Evolutionary conservation across 192 early-diverging fungal genomes (phyloP), one percentile per base, ranked within the genome.

Genomic region (Mortierella claussenii): DNA sequence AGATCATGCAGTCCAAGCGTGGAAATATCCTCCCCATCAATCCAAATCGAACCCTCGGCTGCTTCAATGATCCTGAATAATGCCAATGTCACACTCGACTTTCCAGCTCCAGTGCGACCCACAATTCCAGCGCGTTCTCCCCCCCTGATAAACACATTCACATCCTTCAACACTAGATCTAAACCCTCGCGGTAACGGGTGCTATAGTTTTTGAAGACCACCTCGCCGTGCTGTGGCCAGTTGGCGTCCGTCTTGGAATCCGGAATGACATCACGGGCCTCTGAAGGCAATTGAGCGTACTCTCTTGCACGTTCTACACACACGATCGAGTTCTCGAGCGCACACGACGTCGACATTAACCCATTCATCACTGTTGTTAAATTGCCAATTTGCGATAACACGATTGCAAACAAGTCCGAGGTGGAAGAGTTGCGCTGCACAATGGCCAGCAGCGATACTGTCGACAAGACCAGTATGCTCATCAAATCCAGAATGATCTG

Each of bases 241-340:
- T 57, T 33, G 17, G 74, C 45, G 2, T 80, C 50, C 0, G 88
- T 90, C 21, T 79, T 80, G 13, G 78, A 68, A 49, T 78, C 80
- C 23, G 82, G 82, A 50, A 91, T 85, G n/a, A 89, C 79, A 36
- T 91, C 89, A n/a, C 89, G 88, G 27, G 93, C 94, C 68, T 96
- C 95, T 23, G 86, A 76, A 1, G 84, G 81, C 34, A 95, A 78
- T 12, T 94, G 87, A 62, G 84, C 81, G 61, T 95, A 95, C 68
- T 97, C 94, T 34, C 89, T 86, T 52, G 91, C 83, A 33, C 94
- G 88, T 70, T 93, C 92, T 10, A 92, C 88, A 15, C 89, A 87
- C 10, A 87, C 86, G 66, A 90, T 82, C 26, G 81, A 81, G 32
- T 79, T 85, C 55, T 94, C 93, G 45, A 95, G 87, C 64, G 91